Percentiles rank a stretch among this genome's conserved stretches.
Evolutionary conservation across 257 asterid genomes (phyloP).

Genomic region (Solanum tarijense): DNA sequence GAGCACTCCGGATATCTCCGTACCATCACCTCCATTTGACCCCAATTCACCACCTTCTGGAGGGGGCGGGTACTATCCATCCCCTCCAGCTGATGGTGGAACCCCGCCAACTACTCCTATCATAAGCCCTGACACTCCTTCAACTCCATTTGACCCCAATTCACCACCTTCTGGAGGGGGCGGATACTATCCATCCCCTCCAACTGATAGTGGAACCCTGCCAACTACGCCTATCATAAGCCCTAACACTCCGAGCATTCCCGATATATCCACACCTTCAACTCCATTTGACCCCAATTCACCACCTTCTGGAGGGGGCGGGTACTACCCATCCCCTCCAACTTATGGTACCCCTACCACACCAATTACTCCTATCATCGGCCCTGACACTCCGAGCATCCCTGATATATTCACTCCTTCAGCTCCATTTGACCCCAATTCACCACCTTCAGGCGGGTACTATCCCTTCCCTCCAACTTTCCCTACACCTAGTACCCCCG

Average conservation of each 20-base stretch:
- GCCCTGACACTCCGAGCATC: conserved; percentile 17
- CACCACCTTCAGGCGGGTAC: conserved; percentile 44
- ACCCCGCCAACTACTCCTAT: background rate
- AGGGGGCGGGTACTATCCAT: background rate
- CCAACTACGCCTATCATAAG: background rate
- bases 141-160: background rate
- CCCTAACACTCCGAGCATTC: background rate
- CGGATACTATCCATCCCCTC: background rate
- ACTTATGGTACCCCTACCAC: background rate
- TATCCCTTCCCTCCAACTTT: background rate
- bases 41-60: conserved; percentile 1
- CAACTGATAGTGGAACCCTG: conserved; percentile 1
- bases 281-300: background rate
- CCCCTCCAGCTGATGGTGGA: conserved; percentile 11
- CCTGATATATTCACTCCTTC: conserved; percentile 43
- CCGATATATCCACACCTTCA: background rate
- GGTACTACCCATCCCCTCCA: background rate
- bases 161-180: background rate
- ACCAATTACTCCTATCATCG: conserved; percentile 9
- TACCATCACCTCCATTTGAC: background rate
- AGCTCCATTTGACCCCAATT: conserved; percentile 69
- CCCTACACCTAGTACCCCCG: background rate
- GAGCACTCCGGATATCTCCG: background rate
- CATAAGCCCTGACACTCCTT: background rate
- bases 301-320: background rate